These are phyloP conservation scores for Emiliania huxleyi DNA, from an alignment of 78 protist species.

Conservation along the genomic window DNA sequence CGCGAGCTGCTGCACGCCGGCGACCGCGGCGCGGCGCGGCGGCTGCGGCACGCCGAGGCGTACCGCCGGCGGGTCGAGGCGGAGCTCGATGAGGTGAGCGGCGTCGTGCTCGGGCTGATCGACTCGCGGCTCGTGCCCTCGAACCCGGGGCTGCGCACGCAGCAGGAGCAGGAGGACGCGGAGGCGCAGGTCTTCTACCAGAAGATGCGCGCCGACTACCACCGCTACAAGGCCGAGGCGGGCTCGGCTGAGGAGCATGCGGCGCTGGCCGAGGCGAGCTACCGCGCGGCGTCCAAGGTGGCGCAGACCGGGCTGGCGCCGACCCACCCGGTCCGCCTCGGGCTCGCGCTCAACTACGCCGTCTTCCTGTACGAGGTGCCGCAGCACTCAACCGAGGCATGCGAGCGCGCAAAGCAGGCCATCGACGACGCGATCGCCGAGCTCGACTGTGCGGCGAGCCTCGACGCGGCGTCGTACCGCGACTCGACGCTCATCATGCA, in stretches of 20 bases:
- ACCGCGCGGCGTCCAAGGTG: constrained; percentile 82
- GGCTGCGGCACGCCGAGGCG: background rate
- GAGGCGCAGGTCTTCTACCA: constrained; percentile 92
- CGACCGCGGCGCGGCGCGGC: background rate
- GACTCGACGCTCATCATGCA: constrained; percentile 97
- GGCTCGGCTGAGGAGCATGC: background rate
- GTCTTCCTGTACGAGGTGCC: constrained; percentile 34
- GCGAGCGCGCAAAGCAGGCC: background rate
- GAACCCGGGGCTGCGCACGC: background rate
- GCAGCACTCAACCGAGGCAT: background rate
- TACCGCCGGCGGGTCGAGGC: background rate
- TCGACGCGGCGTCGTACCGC: constrained; percentile 92
- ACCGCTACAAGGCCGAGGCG: constrained; percentile 94
- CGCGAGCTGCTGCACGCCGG: background rate
- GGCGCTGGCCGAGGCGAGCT: constrained; percentile 74
- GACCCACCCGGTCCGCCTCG: constrained; percentile 82
- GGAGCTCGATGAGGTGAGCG: constrained; percentile 88
- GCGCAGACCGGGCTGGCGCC: constrained; percentile 61
- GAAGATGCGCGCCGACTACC: constrained; percentile 66
- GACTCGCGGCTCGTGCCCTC: background rate
- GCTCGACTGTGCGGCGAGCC: constrained; percentile 73
- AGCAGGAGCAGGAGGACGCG: constrained; percentile 41
- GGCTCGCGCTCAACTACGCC: constrained; percentile 84
- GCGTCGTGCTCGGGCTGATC: constrained; percentile 61
- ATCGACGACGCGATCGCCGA: constrained; percentile 74